These are phyloP conservation scores for Rosa hybrid DNA, from an alignment of 331 rosid species.

Conservation along the genomic window DNA sequence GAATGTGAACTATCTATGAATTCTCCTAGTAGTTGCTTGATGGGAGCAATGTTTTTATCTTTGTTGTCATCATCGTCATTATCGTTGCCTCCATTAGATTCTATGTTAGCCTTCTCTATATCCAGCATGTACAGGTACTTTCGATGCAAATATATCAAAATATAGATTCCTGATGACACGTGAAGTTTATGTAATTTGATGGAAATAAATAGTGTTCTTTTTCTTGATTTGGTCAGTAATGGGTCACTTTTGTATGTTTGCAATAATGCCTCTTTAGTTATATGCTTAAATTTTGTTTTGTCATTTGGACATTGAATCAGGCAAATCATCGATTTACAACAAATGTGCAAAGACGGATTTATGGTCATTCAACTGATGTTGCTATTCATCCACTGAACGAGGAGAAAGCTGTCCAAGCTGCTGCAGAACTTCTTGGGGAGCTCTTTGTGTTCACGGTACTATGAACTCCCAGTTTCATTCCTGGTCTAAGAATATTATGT, in stretches of 20 bases:
- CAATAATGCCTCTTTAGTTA: background rate
- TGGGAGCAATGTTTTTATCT: no score
- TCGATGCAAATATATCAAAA: no score
- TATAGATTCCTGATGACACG: no score
- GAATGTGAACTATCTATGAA: background rate
- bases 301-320: conserved; percentile 28
- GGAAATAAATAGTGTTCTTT: background rate
- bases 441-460: conserved; percentile 67
- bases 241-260: background rate
- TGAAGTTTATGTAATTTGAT: no score
- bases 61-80: no score
- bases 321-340: conserved; percentile 70
- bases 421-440: conserved; percentile 80
- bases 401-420: conserved; percentile 81
- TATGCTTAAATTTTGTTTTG: background rate
- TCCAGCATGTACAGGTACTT: no score
- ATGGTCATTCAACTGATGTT: conserved; percentile 62
- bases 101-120: no score
- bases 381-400: conserved; percentile 68
- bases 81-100: no score
- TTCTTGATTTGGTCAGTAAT: background rate
- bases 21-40: background rate
- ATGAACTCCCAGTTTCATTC: conserved; percentile 6
- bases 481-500: background rate
- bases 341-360: conserved; percentile 65